These are phyloP conservation scores for Solanum boliviense DNA, from an alignment of 257 asterid genomes.

Conservation along the genomic window DNA sequence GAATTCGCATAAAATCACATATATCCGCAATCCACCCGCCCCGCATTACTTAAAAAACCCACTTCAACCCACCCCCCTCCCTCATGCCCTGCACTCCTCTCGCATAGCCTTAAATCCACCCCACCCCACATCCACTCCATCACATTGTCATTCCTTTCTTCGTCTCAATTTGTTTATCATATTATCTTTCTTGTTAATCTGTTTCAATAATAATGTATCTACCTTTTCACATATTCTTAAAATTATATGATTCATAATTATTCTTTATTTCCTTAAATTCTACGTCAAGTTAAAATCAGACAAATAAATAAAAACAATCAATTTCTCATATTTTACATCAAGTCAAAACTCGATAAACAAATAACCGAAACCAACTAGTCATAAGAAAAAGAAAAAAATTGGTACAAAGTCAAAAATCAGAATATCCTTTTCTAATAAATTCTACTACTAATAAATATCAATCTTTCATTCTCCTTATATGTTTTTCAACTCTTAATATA, in stretches of 20 bases:
- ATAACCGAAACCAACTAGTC: neutral
- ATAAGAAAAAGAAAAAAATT: no score
- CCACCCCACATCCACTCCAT: no score
- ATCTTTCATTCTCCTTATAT: neutral
- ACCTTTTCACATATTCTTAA: neutral
- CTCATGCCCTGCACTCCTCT: no score
- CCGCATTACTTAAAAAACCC: no score
- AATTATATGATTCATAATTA: no score
- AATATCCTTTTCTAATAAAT: neutral
- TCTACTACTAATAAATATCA: neutral
- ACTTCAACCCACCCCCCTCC: neutral
- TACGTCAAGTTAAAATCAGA: neutral
- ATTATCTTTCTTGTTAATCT: no score
- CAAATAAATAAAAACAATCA: no score
- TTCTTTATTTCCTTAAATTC: no score
- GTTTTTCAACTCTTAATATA: neutral
- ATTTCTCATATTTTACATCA: no score
- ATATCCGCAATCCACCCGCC: rapidly evolving
- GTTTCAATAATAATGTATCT: no score
- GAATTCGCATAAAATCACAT: neutral
- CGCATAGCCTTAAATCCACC: no score
- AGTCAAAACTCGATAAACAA: neutral
- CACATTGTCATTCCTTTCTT: neutral
- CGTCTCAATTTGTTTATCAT: neutral
- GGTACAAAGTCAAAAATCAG: neutral